Evolutionary conservation across 1,284 basidiomycete genomes (phyloP).

Genomic region (Tylopilus sp.): DNA sequence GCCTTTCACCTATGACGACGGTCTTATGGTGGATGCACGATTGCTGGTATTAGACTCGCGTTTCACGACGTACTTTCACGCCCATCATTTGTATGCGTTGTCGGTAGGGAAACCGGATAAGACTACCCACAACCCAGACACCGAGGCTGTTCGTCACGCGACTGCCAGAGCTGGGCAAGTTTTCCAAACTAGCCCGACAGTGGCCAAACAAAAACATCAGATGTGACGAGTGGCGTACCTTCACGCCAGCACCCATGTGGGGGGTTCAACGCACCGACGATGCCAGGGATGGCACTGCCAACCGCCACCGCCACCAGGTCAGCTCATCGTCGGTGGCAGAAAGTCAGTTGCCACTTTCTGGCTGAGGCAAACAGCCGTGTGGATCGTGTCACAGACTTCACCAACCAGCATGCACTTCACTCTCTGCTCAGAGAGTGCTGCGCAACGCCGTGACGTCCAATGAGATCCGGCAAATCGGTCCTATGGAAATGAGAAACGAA

Average conservation of each 20-base stretch:
- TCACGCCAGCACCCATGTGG: not conserved
- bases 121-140: too few relatives aligned
- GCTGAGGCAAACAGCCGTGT: not conserved
- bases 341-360: not conserved
- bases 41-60: not conserved
- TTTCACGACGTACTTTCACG: not conserved
- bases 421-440: constrained; percentile 5
- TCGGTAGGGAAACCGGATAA: too few relatives aligned
- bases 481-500: constrained; percentile 10
- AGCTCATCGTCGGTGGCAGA: not conserved
- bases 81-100: not conserved
- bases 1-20: too few relatives aligned
- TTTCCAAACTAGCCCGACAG: too few relatives aligned
- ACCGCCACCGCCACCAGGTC: not conserved
- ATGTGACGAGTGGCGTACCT: not conserved
- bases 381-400: too few relatives aligned
- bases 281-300: not conserved
- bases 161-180: too few relatives aligned
- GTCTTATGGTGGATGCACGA: not conserved
- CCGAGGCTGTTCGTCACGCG: not conserved
- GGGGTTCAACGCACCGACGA: too few relatives aligned
- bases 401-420: constrained; percentile 2
- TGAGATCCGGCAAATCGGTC: constrained; percentile 9
- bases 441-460: constrained; percentile 9
- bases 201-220: not conserved